Evolutionary conservation across 148 eudicot genomes (phyloP), one percentile per base, ranked within the genome.

Genomic region (Fallopia convolvulus): DNA sequence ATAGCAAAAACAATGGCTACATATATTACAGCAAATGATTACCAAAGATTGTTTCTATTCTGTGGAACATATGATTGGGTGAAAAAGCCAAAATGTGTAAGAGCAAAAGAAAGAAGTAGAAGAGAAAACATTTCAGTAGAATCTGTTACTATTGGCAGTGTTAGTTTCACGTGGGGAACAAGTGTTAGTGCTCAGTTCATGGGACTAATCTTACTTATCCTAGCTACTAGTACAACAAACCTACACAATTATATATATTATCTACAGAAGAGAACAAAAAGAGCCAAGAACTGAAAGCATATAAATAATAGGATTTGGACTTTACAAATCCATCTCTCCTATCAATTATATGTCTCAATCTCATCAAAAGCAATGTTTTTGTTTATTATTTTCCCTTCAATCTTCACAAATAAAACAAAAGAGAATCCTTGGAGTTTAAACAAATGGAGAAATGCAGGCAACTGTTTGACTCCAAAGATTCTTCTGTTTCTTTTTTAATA

Each of bases 161-260:
- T 76, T 61, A 8, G 17, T 7, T 78, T 85, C 87, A 85, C 85
- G 83, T 85, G 85, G 77, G 80, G 68, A 58, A 61, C 70, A 49
- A 76, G 82, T 75, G 85, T 80, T 82, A 85, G 87, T 85, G 87
- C 85, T 82, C 41, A 85, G 83, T 82, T 82, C 87, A 85, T 85
- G 87, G 78, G 5, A 2, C 20, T 26, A 33, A 75, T 26, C 74
- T 40, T 72, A 72, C 32, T 72, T 18, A 8, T 17, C 8, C 23
- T 30, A n/a, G n/a, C n/a, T n/a, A 50, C 21, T 30, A 75, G 6
- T 30, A 32, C 42, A 75, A 32, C 42, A 75, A 53, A 13, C 6
- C 4, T 18, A 21, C 32, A 41, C 68, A 50, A 79, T 81, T 77
- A 73, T 12, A 65, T 68, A 81, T 50, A 74, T 72, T 79, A 84